Percentiles rank a stretch among this genome's conserved stretches.
phyloP scores from a whole-genome alignment of 179 eudicot genomes.

The Patellifolia procumbens region DNA sequence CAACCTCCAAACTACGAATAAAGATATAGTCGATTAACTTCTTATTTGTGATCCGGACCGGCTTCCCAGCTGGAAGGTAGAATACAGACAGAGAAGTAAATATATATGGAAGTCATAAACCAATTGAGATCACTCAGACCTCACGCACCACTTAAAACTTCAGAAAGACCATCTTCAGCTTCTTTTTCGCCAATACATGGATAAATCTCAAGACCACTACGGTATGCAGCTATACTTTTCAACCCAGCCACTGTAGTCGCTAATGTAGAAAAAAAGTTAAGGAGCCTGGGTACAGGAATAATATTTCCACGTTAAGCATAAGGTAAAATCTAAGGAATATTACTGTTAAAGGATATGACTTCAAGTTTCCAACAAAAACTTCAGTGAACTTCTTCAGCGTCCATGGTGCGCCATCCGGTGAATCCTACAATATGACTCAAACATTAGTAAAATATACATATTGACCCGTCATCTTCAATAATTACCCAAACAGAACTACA shows the following conservation, averaged over 20 bases:
- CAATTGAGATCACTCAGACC: slow-evolving; percentile 8
- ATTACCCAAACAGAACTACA: background rate
- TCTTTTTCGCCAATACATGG: slow-evolving; percentile 59
- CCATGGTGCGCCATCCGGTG: slow-evolving; percentile 62
- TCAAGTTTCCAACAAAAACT: slow-evolving; percentile 50
- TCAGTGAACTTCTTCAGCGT: slow-evolving; percentile 69
- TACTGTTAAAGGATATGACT: slow-evolving; percentile 75
- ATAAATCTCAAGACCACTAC: slow-evolving; percentile 90
- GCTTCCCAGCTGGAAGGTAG: slow-evolving; percentile 60
- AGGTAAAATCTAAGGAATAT: background rate
- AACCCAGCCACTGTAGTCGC: slow-evolving; percentile 63
- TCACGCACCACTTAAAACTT: slow-evolving; percentile 63
- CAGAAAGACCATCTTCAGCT: slow-evolving; percentile 75
- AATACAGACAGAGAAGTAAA: slow-evolving; percentile 13
- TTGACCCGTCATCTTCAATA: background rate
- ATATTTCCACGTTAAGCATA: background rate
- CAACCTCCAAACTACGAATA: slow-evolving; percentile 75
- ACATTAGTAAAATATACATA: slow-evolving; percentile 9
- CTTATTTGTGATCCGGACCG: slow-evolving; percentile 72
- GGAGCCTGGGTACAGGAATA: slow-evolving; percentile 31
- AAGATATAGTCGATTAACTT: slow-evolving; percentile 81
- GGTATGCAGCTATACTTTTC: slow-evolving; percentile 95
- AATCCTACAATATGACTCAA: slow-evolving; percentile 39
- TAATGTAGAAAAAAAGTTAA: slow-evolving; percentile 52
- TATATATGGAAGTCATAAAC: background rate